Conservation (phyloP, 371 early-diverging fungal genomes). For the Massospora cicadina region DNA sequence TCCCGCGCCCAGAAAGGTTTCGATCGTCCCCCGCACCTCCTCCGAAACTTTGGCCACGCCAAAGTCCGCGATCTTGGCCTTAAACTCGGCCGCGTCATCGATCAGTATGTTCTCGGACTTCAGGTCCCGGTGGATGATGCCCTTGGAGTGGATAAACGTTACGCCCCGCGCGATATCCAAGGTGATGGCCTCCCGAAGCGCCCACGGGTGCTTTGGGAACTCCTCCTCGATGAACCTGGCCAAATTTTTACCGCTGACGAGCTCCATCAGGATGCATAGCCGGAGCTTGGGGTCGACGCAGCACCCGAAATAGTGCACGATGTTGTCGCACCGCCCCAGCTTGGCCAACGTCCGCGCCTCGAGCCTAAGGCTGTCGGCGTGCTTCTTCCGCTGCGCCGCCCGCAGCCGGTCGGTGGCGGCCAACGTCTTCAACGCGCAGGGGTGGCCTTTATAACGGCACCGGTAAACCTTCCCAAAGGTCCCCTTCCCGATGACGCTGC, state of each 20-base stretch:
- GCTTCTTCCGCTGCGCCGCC: constrained; percentile 4
- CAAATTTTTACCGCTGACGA: constrained; percentile 9
- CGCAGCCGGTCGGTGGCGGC: constrained; percentile 3
- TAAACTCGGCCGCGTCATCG: constrained; percentile 43
- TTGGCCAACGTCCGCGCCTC: constrained; percentile 8
- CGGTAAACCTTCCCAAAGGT: constrained; percentile 10
- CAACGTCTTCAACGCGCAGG: constrained; percentile 8
- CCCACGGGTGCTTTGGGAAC: constrained; percentile 8
- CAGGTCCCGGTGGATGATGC: constrained; percentile 81
- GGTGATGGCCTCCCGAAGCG: constrained; percentile 17
- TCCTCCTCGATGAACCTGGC: constrained; percentile 10
- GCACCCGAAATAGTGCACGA: constrained; percentile 8
- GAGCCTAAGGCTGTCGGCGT: constrained; percentile 6
- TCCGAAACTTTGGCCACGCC: constrained; percentile 67
- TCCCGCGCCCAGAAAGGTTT: constrained; percentile 10
- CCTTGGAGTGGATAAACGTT: constrained; percentile 61
- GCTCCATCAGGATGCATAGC: constrained; percentile 8
- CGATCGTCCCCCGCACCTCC: constrained; percentile 7
- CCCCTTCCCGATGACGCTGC: constrained; percentile 5
- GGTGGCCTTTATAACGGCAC: constrained; percentile 1
- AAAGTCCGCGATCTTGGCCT: constrained; percentile 63
- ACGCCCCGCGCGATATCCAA: constrained; percentile 71
- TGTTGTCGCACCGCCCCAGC: constrained; percentile 6
- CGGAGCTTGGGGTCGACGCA: constrained; percentile 8
- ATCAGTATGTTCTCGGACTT: constrained; percentile 74